These are phyloP conservation scores for Pyrus betulifolia DNA, from an alignment of 306 rosid species.

Conservation along the genomic window DNA sequence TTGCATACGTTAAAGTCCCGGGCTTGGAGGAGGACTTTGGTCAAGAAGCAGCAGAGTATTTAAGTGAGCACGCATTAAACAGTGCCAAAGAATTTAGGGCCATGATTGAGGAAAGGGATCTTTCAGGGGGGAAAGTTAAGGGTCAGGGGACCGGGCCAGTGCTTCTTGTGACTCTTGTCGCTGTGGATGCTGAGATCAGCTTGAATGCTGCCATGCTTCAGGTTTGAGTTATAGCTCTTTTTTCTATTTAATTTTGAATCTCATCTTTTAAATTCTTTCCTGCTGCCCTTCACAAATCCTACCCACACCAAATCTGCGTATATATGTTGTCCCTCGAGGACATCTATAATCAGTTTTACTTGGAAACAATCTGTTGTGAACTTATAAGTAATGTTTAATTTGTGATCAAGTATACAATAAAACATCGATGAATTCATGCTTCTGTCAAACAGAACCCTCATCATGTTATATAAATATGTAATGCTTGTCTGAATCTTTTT, in stretches of 20 bases:
- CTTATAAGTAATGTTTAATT: not conserved
- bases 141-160: constrained; percentile 92
- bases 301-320: not conserved
- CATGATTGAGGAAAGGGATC: constrained; percentile 79
- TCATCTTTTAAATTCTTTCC: not conserved
- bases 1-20: constrained; percentile 81
- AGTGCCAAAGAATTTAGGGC: constrained; percentile 77
- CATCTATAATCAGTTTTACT: not conserved
- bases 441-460: not conserved
- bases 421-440: not conserved
- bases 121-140: constrained; percentile 79
- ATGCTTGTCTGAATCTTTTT: not conserved
- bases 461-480: not conserved
- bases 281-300: not conserved
- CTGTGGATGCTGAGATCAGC: constrained; percentile 80
- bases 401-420: not conserved
- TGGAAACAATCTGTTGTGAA: not conserved
- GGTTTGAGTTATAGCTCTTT: constrained; percentile 34
- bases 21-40: constrained; percentile 85
- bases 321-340: no score
- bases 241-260: not conserved
- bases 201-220: constrained; percentile 83
- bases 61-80: constrained; percentile 53
- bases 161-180: constrained; percentile 69
- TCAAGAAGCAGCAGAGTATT: constrained; percentile 82